These are phyloP conservation scores for Sporothrix humicola DNA, from an alignment of 2,329 filamentous ascomycete genomes.

Conservation along the genomic window DNA sequence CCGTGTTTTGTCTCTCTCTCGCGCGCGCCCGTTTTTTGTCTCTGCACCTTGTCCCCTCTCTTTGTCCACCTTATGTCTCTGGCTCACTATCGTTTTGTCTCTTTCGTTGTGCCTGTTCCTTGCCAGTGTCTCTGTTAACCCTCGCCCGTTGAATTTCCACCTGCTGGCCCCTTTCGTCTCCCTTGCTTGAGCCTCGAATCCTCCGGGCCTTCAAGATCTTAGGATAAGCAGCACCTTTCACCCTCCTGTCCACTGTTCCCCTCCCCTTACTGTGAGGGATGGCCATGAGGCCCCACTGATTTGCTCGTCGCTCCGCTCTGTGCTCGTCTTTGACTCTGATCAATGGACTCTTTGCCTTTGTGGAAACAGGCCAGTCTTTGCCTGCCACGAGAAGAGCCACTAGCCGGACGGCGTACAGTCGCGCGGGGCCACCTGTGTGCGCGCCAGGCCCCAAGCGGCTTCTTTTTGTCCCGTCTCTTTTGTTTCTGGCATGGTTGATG, in stretches of 20 bases:
- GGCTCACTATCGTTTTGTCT: too few relatives aligned
- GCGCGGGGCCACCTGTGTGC: background rate
- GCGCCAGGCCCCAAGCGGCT: background rate
- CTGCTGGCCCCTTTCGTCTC: conserved; percentile 7
- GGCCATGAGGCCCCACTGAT: conserved; percentile 21
- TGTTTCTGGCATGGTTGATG: background rate
- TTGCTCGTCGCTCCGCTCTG: background rate
- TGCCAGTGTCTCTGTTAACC: conserved; percentile 1
- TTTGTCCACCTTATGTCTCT: too few relatives aligned
- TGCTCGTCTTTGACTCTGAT: background rate
- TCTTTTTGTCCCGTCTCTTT: conserved; percentile 5
- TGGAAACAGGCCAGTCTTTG: conserved; percentile 25
- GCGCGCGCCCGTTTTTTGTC: background rate
- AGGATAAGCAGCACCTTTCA: background rate
- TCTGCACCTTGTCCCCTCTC: background rate
- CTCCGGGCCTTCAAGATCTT: background rate
- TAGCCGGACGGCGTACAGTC: background rate
- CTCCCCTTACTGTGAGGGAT: conserved; percentile 17
- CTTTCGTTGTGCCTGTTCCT: background rate
- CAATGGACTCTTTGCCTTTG: background rate
- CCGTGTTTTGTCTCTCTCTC: background rate
- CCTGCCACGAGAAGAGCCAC: conserved; percentile 21
- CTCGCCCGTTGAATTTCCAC: conserved; percentile 22
- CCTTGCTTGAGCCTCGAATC: conserved; percentile 23
- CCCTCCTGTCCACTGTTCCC: background rate